Percentiles rank a stretch among this genome's conserved stretches.
Evolutionary conservation across 768 basidiomycete species (phyloP).

Genomic region (Serendipita sp.): DNA sequence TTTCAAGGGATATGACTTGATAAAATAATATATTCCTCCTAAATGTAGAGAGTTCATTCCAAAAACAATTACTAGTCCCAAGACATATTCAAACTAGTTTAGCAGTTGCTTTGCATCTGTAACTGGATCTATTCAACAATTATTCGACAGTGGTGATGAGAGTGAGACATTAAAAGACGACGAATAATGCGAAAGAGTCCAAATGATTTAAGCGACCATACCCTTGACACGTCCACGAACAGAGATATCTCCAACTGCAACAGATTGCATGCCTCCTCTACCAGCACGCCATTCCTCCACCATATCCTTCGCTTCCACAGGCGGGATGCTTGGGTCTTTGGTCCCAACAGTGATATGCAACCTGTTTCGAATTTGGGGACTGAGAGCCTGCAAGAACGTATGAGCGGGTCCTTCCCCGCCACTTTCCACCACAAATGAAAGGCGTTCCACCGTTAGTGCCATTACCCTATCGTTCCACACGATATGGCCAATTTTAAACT

Average conservation of each 20-base stretch:
- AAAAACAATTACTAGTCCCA: too few relatives aligned
- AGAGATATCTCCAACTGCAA: constrained; percentile 18
- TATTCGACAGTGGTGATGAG: too few relatives aligned
- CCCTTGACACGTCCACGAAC: constrained; percentile 21
- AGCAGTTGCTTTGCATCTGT: too few relatives aligned
- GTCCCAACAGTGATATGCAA: constrained; percentile 89
- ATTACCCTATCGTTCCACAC: constrained; percentile 70
- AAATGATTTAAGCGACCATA: constrained; percentile 6
- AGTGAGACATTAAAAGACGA: too few relatives aligned
- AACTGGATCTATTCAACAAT: too few relatives aligned
- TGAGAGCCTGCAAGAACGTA: constrained; percentile 34
- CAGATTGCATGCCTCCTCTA: constrained; percentile 17
- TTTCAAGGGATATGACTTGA: background rate
- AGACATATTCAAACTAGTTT: too few relatives aligned
- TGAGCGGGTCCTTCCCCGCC: constrained; percentile 21
- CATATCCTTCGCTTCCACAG: constrained; percentile 56
- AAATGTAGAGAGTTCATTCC: too few relatives aligned
- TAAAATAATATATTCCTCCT: too few relatives aligned
- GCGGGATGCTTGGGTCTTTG: constrained; percentile 26
- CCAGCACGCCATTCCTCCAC: constrained; percentile 36
- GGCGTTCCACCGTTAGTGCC: constrained; percentile 54
- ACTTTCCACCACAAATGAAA: constrained; percentile 25
- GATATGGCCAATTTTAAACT: constrained; percentile 41
- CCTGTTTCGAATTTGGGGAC: constrained; percentile 29
- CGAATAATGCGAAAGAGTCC: background rate